Evolutionary conservation across 2,329 filamentous ascomycete genomes (phyloP), one percentile per base, ranked within the genome.

Genomic region (Fusarium sp.): DNA sequence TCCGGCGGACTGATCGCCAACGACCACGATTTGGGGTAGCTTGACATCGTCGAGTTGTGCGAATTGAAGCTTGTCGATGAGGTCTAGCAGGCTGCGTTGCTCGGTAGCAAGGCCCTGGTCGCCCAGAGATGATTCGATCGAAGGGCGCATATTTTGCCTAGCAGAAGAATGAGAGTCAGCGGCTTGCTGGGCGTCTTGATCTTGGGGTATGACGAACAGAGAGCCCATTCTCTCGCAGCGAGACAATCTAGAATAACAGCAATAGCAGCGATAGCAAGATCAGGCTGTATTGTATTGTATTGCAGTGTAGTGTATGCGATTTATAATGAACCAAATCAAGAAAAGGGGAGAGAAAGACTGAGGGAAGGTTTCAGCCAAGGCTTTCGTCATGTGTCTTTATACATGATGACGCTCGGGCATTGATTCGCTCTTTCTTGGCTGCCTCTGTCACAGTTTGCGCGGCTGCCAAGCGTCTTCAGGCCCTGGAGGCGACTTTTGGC

Each of bases 1-100:
- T 21, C 89, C 89, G 7, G 87, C 85, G 3, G 87, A 89, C 76
- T 90, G 88, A 73, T 90, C 87, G 31, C 88, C 88, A 34, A 89
- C 88, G 24, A 90, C 88, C 46, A 90, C 87, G 36, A 91, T 86
- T 72, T 91, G 87, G 1, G 87, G 87, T 0, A 89, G 80, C 46
- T 84, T 82, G 70, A 86, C 79, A 74, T 85, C 83, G 72, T 87
- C 80, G 75, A 87, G 76, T 74, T 87, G 81, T 65, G 82, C 78
- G 76, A 85, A 82, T 73, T 85, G 82, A n/a, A 89, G 81, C 56
- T 84, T 84, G 62, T 87, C 85, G 58, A 89, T 83, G 47, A 87
- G 84, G 66, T 90, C 85, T 40, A 90, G 80, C 39, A 90, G 81
- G 17, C 82, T 82, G 10, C 84, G 81, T 77, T 89, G 87, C 71